Evolutionary conservation across 257 asterid species (phyloP).

Genomic region (Scutellaria minor): DNA sequence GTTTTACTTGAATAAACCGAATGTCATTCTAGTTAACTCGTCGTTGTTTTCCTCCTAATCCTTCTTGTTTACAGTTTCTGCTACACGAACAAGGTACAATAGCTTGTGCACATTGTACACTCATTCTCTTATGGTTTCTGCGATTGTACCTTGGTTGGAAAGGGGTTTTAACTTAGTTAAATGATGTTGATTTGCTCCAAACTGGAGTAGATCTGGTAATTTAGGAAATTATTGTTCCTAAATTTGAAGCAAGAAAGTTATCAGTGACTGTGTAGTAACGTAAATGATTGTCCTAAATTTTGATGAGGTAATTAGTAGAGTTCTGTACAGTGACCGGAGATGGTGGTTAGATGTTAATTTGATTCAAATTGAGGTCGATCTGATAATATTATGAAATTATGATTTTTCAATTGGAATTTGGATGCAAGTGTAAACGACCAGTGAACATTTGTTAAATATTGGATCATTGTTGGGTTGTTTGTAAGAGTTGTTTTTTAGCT

Average conservation of each 20-base stretch:
- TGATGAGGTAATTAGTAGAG: not conserved
- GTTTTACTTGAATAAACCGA: not conserved
- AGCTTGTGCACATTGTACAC: not conserved
- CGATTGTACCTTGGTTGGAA: not conserved
- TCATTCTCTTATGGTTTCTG: not conserved
- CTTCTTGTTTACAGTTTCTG: not conserved
- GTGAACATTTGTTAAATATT: not conserved
- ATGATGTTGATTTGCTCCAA: not conserved
- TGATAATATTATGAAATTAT: slow-evolving; percentile 14
- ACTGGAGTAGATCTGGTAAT: not conserved
- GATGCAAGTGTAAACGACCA: not conserved
- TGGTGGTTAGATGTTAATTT: not conserved
- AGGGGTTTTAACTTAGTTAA: not conserved
- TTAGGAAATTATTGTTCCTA: not conserved
- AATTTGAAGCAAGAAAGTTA: not conserved
- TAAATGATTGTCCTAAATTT: not conserved
- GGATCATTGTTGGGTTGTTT: not conserved
- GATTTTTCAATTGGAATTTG: not conserved
- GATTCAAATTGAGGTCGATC: not conserved
- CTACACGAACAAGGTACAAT: not conserved
- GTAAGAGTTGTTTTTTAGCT: not conserved
- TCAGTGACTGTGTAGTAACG: not conserved
- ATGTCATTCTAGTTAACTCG: not conserved
- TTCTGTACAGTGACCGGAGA: not conserved
- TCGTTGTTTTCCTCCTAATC: not conserved